Evolutionary conservation across 2,329 filamentous ascomycete genomes (phyloP), one percentile per base, ranked within the genome.

Genomic region (Sphaerostilbella broomeana): DNA sequence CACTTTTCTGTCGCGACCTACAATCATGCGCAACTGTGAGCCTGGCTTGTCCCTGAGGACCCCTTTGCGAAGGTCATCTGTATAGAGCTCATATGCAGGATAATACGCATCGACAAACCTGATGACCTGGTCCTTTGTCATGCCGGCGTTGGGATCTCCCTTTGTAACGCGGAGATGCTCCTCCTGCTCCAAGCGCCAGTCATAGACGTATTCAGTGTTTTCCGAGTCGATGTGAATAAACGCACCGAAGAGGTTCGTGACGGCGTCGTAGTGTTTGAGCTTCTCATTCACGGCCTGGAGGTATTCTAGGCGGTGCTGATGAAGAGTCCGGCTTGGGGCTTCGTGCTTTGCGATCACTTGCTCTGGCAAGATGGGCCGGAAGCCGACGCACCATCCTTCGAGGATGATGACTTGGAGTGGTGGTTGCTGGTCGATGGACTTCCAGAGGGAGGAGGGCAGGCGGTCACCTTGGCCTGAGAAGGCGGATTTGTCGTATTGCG

Each of bases 361-460:
- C n/a, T 64, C 56, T 1, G 70, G 60, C 20, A 64, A 51, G 10
- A 89, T 60, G 1, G 82, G 61, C 5, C 80, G 77, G 63, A 95
- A 95, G 3, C 87, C 89, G 10, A 94, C 79, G 59, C 84, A 92
- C 89, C 88, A 95, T 13, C 89, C 88, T 60, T 95, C 88, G 47
- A 95, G 80, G 36, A 95, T 76, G 16, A 95, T 72, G 6, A 90
- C 77, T 17, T 74, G 61, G 17, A 75, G 62, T n/a, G 60, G 66
- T 3, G 55, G 59, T 13, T 74, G 67, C 31, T 58, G 62, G 48
- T 78, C 77, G 43, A 82, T 70, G 11, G 55, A 54, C 18, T 70
- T 63, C 85, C 87, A 94, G 32, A 70, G 55, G 9, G 62, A 63
- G 41, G 73, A 62, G 0, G 81, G 75, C 1, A 75, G 67, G 35